A percentile compares a stretch with the other conserved stretches of the same genome.
These are phyloP conservation scores for Phaeomoniella chlamydospora DNA, from an alignment of 2,329 filamentous ascomycete genomes.

Conservation along the genomic window DNA sequence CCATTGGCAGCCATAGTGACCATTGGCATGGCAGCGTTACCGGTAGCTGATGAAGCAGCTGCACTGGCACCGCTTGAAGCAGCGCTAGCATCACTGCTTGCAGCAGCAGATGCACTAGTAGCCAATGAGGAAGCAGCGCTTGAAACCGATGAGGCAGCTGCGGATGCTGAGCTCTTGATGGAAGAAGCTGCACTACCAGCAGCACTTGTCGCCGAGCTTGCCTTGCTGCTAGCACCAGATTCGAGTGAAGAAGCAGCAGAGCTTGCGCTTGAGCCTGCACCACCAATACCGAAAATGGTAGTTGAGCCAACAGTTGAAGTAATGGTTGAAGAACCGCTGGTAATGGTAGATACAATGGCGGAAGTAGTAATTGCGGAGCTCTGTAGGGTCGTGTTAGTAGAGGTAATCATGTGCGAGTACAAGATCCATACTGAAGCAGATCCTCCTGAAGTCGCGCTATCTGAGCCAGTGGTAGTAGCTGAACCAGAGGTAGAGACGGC, in stretches of 20 bases:
- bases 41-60: conserved; percentile 8
- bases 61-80: conserved; percentile 2
- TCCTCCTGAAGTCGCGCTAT: no score
- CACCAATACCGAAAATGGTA: conserved; percentile 8
- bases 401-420: no score
- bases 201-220: conserved; percentile 7
- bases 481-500: conserved; percentile 1
- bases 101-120: conserved; percentile 4
- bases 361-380: conserved; percentile 2
- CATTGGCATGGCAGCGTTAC: conserved; percentile 14
- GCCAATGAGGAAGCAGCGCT: conserved; percentile 9
- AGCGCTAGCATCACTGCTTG: neutral
- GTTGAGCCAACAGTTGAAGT: conserved; percentile 9
- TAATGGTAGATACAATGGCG: conserved; percentile 7
- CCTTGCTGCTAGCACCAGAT: conserved; percentile 6
- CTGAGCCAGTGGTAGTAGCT: conserved; percentile 5
- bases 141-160: conserved; percentile 7
- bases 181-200: conserved; percentile 6
- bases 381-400: neutral
- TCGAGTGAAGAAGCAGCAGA: conserved; percentile 5
- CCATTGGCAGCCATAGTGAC: conserved; percentile 11
- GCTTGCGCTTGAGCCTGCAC: conserved; percentile 4
- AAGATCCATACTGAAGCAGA: no score
- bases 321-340: conserved; percentile 11
- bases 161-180: conserved; percentile 6